Conservation (phyloP, 139 green algal genomes). For the Microglena sp. region DNA sequence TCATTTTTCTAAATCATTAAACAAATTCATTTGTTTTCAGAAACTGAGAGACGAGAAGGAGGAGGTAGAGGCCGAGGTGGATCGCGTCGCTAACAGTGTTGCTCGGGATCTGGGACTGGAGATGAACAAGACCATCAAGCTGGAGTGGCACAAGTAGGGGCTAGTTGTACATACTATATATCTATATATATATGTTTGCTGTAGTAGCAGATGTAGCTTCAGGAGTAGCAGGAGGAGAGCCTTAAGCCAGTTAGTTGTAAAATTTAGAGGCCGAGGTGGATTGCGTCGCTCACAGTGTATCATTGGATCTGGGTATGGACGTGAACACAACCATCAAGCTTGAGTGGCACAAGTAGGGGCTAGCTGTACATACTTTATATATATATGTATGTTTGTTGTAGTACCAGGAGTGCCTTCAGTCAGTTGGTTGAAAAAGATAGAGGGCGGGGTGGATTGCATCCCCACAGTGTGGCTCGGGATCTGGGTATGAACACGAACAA, state of each 20-base stretch:
- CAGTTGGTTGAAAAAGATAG: too few species aligned
- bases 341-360: constrained; percentile 74
- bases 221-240: too few species aligned
- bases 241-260: too few species aligned
- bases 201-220: too few species aligned
- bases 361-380: background rate
- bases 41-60: background rate
- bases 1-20: too few species aligned
- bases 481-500: constrained; percentile 79
- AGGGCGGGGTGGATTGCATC: constrained; percentile 2
- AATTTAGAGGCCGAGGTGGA: constrained; percentile 9
- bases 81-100: constrained; percentile 8
- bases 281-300: constrained; percentile 10
- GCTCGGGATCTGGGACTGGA: constrained; percentile 68
- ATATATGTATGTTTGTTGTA: too few species aligned
- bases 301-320: constrained; percentile 67
- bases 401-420: too few species aligned
- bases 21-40: constrained; percentile 1
- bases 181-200: too few species aligned
- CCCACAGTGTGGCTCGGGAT: constrained; percentile 36
- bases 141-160: constrained; percentile 80
- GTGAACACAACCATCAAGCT: constrained; percentile 85
- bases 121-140: constrained; percentile 81
- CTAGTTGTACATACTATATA: background rate
- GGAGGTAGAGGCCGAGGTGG: constrained; percentile 5